Percentiles rank a stretch among this genome's conserved stretches.
phyloP scores from a whole-genome alignment of 2,329 filamentous ascomycete genomes.

The Coniochaeta sp. region DNA sequence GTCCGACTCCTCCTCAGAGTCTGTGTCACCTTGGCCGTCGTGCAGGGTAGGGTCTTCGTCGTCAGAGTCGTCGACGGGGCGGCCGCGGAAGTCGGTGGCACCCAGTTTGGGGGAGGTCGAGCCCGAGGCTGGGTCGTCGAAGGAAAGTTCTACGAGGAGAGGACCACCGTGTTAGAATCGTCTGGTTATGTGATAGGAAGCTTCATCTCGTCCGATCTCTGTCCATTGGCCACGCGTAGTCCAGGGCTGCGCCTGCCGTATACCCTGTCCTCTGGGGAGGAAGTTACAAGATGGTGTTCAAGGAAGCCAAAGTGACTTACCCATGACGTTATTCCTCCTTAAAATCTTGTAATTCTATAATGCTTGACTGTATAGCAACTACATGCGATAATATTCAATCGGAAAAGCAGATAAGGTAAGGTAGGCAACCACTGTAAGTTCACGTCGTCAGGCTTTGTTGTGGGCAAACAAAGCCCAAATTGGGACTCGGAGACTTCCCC shows the following conservation, averaged over 20 bases:
- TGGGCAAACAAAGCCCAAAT: background rate
- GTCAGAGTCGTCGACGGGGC: constrained; percentile 28
- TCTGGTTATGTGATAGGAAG: constrained; percentile 3
- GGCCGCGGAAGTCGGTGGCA: constrained; percentile 21
- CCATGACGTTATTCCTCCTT: background rate
- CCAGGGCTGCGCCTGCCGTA: background rate
- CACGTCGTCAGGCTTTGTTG: background rate
- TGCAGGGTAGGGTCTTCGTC: constrained; percentile 24
- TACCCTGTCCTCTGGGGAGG: too few species aligned
- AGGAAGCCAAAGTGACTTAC: background rate
- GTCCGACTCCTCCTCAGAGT: constrained; percentile 18
- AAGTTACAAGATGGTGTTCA: background rate
- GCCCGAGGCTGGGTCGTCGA: constrained; percentile 20
- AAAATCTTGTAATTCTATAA: too few species aligned
- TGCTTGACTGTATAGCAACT: too few species aligned
- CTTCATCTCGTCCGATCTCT: background rate
- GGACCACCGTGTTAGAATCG: background rate
- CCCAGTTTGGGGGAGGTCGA: constrained; percentile 26
- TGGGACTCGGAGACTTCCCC: background rate
- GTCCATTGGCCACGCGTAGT: background rate
- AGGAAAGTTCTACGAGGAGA: background rate
- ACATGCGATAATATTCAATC: background rate
- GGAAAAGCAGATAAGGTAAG: too few species aligned
- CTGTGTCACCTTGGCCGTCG: constrained; percentile 21
- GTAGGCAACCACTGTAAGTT: background rate